Conservation (phyloP, 129 eudicot species). For the Helianthus annuus region DNA sequence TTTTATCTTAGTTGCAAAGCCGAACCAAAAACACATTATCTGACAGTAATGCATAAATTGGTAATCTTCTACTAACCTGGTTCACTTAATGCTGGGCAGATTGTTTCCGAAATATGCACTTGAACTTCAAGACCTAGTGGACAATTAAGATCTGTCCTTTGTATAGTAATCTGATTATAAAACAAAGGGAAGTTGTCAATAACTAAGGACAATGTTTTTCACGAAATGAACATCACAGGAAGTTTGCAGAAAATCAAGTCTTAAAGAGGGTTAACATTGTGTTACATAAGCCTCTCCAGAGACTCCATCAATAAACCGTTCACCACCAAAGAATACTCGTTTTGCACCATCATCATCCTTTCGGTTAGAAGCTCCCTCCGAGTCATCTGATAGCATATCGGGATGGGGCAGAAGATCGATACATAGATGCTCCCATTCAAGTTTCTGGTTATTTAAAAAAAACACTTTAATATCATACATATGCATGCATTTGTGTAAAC, state of each 20-base stretch:
- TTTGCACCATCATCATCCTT: slow-evolving; percentile 91
- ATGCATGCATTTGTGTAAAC: slow-evolving; percentile 10
- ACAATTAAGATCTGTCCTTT: slow-evolving; percentile 64
- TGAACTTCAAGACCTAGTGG: slow-evolving; percentile 84
- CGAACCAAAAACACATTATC: slow-evolving; percentile 18
- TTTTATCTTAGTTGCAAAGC: slow-evolving; percentile 4
- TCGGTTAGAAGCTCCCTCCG: slow-evolving; percentile 50
- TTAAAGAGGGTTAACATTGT: slow-evolving; percentile 42
- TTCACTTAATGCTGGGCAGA: slow-evolving; percentile 90
- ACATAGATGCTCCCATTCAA: slow-evolving; percentile 85
- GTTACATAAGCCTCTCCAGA: slow-evolving; percentile 98
- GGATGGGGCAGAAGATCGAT: slow-evolving; percentile 95
- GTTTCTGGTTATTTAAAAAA: slow-evolving; percentile 59
- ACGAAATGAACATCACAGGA: slow-evolving; percentile 11
- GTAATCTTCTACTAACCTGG: slow-evolving; percentile 57
- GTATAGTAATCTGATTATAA: slow-evolving; percentile 74
- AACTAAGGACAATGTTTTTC: slow-evolving; percentile 17
- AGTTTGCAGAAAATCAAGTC: slow-evolving; percentile 35
- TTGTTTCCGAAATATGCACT: slow-evolving; percentile 77
- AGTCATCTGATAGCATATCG: slow-evolving; percentile 65
- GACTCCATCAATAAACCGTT: slow-evolving; percentile 82
- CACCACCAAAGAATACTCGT: slow-evolving; percentile 91
- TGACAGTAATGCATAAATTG: not conserved
- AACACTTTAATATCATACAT: slow-evolving; percentile 18
- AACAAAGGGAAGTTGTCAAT: slow-evolving; percentile 2